phyloP scores from a whole-genome alignment of 306 rosid genomes.

The Lablab purpureus region DNA sequence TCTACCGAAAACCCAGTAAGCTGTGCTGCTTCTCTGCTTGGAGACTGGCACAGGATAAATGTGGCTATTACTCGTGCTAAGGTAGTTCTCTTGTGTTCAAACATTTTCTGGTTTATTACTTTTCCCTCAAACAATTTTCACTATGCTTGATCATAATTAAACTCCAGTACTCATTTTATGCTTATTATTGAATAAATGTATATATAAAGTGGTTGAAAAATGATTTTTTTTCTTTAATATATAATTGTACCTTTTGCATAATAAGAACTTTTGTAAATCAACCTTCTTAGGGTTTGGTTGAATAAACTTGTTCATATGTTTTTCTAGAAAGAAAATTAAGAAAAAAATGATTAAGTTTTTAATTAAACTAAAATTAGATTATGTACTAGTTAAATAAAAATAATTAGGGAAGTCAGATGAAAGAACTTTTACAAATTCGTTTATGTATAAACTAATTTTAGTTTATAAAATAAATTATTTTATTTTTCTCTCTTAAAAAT shows the following conservation, averaged over 20 bases:
- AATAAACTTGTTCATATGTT: no score
- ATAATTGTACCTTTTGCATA: neutral
- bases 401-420: no score
- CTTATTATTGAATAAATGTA: slow-evolving; percentile 27
- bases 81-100: slow-evolving; percentile 52
- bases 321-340: no score
- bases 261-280: neutral
- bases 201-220: neutral
- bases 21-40: slow-evolving; percentile 78
- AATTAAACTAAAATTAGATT: no score
- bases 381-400: no score
- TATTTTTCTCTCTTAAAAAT: no score
- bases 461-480: no score
- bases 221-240: neutral
- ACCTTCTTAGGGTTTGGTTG: neutral
- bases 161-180: neutral
- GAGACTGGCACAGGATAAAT: slow-evolving; percentile 97
- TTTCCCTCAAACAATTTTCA: slow-evolving; percentile 17
- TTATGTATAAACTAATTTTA: no score
- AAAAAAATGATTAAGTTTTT: no score
- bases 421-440: no score
- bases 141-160: slow-evolving; percentile 2
- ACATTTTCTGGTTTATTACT: neutral
- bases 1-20: slow-evolving; percentile 78
- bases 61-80: slow-evolving; percentile 95